These are phyloP conservation scores for Elsinoe perseae DNA, from an alignment of 2,329 filamentous ascomycete genomes.

Conservation along the genomic window DNA sequence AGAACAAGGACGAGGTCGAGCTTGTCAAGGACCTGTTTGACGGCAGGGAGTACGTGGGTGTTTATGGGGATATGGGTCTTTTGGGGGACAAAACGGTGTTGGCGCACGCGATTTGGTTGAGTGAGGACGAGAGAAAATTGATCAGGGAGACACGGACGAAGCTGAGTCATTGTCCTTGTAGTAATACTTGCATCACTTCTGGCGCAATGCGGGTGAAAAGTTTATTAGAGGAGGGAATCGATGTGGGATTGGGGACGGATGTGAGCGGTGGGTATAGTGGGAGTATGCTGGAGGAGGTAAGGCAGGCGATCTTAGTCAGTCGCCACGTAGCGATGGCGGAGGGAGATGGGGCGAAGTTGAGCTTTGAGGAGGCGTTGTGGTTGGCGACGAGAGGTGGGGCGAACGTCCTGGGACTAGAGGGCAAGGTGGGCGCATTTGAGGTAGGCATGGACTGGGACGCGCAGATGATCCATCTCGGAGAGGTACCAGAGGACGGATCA, in stretches of 20 bases:
- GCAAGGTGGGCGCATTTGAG: slow-evolving; percentile 71
- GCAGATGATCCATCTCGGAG: slow-evolving; percentile 48
- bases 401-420: slow-evolving; percentile 64
- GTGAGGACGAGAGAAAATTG: slow-evolving; percentile 55
- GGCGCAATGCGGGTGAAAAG: slow-evolving; percentile 69
- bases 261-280: slow-evolving; percentile 80
- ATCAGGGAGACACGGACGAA: slow-evolving; percentile 56
- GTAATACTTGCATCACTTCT: slow-evolving; percentile 73
- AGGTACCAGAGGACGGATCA: slow-evolving; percentile 22
- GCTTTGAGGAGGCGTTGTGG: slow-evolving; percentile 79
- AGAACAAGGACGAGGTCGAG: slow-evolving; percentile 66
- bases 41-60: slow-evolving; percentile 57
- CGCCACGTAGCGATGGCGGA: slow-evolving; percentile 57
- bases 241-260: slow-evolving; percentile 82
- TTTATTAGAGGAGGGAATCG: slow-evolving; percentile 65
- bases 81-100: slow-evolving; percentile 68
- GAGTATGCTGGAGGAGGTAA: slow-evolving; percentile 71
- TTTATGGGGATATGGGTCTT: slow-evolving; percentile 69
- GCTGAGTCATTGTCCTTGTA: slow-evolving; percentile 78
- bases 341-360: slow-evolving; percentile 53
- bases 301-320: slow-evolving; percentile 72
- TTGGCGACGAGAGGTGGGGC: slow-evolving; percentile 86
- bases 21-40: slow-evolving; percentile 64
- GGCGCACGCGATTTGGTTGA: slow-evolving; percentile 76
- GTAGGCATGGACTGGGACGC: slow-evolving; percentile 87